Conservation (phyloP, 768 basidiomycete species). For the Cytidiella melzeri region DNA sequence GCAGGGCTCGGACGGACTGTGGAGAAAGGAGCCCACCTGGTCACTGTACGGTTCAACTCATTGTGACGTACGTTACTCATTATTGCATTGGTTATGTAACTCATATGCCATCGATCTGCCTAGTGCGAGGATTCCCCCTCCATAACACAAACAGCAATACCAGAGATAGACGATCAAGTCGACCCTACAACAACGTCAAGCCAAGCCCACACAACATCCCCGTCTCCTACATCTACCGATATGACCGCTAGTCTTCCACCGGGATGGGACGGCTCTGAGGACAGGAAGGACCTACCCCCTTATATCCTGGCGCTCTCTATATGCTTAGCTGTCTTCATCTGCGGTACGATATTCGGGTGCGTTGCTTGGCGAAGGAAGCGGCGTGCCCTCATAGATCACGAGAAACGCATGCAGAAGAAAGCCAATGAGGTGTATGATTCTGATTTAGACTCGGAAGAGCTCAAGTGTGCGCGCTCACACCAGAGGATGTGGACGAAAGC, state of each 20-base stretch:
- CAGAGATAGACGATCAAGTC: conserved; percentile 38
- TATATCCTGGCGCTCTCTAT: conserved; percentile 50
- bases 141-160: conserved; percentile 3
- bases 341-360: conserved; percentile 53
- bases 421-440: conserved; percentile 27
- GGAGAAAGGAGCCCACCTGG: conserved; percentile 51
- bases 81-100: too few relatives aligned
- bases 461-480: conserved; percentile 40
- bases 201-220: neutral
- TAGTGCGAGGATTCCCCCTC: conserved; percentile 10
- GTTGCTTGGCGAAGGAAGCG: conserved; percentile 52
- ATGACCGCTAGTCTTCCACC: conserved; percentile 11
- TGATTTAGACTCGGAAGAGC: conserved; percentile 24
- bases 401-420: conserved; percentile 38
- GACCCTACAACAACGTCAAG: conserved; percentile 30
- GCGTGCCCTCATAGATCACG: conserved; percentile 41
- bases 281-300: conserved; percentile 17
- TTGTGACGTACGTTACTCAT: conserved; percentile 46
- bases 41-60: conserved; percentile 69
- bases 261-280: conserved; percentile 16
- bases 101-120: neutral
- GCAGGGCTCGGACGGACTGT: conserved; percentile 46
- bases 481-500: conserved; percentile 62
- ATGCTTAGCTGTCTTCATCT: conserved; percentile 55
- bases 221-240: neutral